Base-by-base conservation (phyloP, 495 filamentous ascomycete genomes). In the Penicillium odoratum region DNA sequence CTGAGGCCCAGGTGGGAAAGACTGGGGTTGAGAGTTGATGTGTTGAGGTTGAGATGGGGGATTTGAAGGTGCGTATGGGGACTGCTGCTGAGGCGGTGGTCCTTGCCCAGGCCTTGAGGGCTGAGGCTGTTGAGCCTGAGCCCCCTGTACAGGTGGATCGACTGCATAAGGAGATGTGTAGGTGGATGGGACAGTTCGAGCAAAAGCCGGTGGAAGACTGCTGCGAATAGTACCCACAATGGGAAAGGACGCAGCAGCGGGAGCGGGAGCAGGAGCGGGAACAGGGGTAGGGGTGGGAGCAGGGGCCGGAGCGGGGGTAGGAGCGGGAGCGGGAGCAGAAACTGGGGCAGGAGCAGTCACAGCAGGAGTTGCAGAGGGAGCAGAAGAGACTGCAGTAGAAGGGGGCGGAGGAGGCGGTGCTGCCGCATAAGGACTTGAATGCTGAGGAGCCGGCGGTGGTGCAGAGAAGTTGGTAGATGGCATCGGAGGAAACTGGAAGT, bases 91-190 rank as follows among this genome's bases (percentile, higher is more conserved):
- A 43, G 55, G 63, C 34, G 58, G 65, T 28, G 55, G 16, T 45
- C 55, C 34, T 45, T 62, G 63, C 36, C 55, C 55, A 55, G 61
- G 70, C 55, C 64, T 69, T 38, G 64, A 64, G 26, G 64, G 61
- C 50, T 74, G 74, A 51, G 70, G 59, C 55, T 73, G 67, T 28
- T 58, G 59, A 18, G 63, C 38, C 42, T 69, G 75, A 47, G 68
- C 58, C 25, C 67, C 55, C 53, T 73, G 66, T 21, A 74, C 58
- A 44, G 76, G 61, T 13, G 74, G 69, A 49, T 74, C 70, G 51
- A 73, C 75, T 48, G 77, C 71, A 57, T 80, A 78, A 30, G 72
- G 70, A 33, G 74, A 76, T 28, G 70, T 76, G 56, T 77, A 79
- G 16, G 73, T 73, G 25, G 72, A 67, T 13, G 76, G 70, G 7